Percentiles rank a stretch among this genome's conserved stretches.
These are phyloP conservation scores for Steccherinum ochraceum DNA, from an alignment of 768 basidiomycete genomes.

Conservation along the genomic window DNA sequence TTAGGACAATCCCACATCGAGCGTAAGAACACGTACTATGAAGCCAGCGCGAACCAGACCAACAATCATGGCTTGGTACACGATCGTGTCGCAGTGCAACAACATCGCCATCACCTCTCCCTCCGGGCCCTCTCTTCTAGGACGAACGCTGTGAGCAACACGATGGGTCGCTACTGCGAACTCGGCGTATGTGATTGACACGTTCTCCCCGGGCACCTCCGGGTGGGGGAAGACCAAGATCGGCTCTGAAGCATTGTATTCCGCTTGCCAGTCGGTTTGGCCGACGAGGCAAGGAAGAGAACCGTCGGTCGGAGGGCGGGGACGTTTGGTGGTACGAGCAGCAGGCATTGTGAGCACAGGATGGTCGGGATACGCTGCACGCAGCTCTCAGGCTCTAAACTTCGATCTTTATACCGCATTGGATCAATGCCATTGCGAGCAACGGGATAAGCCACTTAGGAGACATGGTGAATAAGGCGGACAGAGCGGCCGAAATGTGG, in stretches of 20 bases:
- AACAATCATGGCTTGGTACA: conserved; percentile 12
- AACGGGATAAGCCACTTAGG: too few species aligned
- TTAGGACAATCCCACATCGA: conserved; percentile 12
- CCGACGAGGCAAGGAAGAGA: conserved; percentile 5
- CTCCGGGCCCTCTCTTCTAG: neutral
- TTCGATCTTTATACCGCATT: too few species aligned
- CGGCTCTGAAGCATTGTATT: conserved; percentile 2
- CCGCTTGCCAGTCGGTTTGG: conserved; percentile 8
- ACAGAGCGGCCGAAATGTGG: too few species aligned
- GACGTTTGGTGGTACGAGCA: neutral
- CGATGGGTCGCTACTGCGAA: conserved; percentile 2
- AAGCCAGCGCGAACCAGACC: conserved; percentile 16
- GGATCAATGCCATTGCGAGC: too few species aligned
- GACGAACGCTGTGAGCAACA: neutral
- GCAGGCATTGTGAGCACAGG: neutral
- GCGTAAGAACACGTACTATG: conserved; percentile 14
- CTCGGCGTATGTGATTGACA: neutral
- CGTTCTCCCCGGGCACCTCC: neutral
- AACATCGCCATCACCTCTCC: conserved; percentile 3
- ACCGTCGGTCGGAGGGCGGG: conserved; percentile 5
- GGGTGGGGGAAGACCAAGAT: neutral
- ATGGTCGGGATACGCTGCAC: too few species aligned
- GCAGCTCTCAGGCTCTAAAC: too few species aligned
- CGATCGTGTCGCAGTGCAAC: conserved; percentile 19
- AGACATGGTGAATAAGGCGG: too few species aligned